A percentile compares a stretch with the other conserved stretches of the same genome.
Conservation (phyloP, 2,329 filamentous ascomycete species). For the Colletotrichum salicis region DNA sequence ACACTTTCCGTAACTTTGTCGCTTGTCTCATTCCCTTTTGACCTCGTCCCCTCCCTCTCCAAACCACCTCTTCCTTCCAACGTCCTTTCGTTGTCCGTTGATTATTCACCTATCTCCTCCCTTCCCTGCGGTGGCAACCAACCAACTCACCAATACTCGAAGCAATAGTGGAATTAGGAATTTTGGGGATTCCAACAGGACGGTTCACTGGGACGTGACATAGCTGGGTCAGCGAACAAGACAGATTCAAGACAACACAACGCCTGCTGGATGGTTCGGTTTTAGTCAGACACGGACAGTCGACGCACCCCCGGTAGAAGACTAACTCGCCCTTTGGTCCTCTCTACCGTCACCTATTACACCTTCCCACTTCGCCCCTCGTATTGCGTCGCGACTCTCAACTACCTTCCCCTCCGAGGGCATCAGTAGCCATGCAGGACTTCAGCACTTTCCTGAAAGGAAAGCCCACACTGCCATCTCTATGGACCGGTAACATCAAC, state of each 20-base stretch:
- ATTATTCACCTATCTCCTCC: conserved; percentile 4
- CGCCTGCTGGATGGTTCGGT: conserved; percentile 24
- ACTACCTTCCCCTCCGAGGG: neutral
- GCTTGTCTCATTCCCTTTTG: conserved; percentile 27
- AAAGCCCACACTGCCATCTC: conserved; percentile 52
- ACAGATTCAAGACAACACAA: neutral
- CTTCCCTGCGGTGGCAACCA: conserved; percentile 11
- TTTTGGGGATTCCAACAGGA: conserved; percentile 6
- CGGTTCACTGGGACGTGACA: conserved; percentile 18
- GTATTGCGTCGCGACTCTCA: conserved; percentile 3
- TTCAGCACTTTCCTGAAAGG: conserved; percentile 48
- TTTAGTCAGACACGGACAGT: conserved; percentile 23
- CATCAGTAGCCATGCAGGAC: conserved; percentile 48
- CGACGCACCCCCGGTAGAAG: conserved; percentile 3
- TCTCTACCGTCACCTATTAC: conserved; percentile 8
- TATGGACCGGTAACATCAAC: conserved; percentile 54
- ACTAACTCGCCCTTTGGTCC: conserved; percentile 10
- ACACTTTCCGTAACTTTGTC: conserved; percentile 25
- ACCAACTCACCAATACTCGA: neutral
- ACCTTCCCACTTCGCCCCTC: conserved; percentile 2
- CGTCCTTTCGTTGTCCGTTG: neutral
- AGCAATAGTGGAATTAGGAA: neutral
- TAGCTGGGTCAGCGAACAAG: conserved; percentile 13
- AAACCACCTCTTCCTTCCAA: neutral
- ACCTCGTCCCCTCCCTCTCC: conserved; percentile 25